Evolutionary conservation across 2,329 filamentous ascomycete genomes (phyloP).

Genomic region (Aspergillus sp.): DNA sequence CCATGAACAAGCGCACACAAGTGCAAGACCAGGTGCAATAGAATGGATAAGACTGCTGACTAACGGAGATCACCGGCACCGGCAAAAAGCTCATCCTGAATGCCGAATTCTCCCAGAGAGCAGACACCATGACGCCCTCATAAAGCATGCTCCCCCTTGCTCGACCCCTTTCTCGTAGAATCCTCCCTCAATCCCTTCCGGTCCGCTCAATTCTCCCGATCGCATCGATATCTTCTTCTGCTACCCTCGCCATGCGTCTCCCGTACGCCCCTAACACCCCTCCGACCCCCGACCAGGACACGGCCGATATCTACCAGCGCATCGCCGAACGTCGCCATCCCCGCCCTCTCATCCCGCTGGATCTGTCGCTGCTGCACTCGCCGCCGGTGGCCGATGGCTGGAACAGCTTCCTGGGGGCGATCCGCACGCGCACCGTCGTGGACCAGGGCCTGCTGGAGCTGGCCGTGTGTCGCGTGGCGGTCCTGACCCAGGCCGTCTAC

Average conservation of each 20-base stretch:
- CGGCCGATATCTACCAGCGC: conserved; percentile 56
- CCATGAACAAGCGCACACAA: no score
- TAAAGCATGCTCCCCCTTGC: not conserved
- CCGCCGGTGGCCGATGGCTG: conserved; percentile 71
- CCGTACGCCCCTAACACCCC: conserved; percentile 32
- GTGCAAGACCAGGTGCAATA: no score
- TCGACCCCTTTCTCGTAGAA: not conserved
- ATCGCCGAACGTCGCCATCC: conserved; percentile 65
- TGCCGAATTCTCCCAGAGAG: not conserved
- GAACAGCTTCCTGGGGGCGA: conserved; percentile 56
- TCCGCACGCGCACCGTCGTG: conserved; percentile 51
- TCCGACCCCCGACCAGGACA: conserved; percentile 22
- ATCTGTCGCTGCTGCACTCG: conserved; percentile 71
- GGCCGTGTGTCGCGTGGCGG: conserved; percentile 76
- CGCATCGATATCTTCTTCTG: no score
- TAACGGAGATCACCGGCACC: not conserved
- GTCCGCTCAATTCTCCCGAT: no score
- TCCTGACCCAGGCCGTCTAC: conserved; percentile 76
- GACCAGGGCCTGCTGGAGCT: conserved; percentile 63
- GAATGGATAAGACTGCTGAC: not conserved
- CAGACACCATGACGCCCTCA: not conserved
- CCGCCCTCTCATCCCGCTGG: conserved; percentile 70
- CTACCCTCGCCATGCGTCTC: conserved; percentile 29
- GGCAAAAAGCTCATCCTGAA: not conserved
- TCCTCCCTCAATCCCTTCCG: not conserved